Conservation (phyloP, 371 early-diverging fungal species). For the Apophysomyces sp. region DNA sequence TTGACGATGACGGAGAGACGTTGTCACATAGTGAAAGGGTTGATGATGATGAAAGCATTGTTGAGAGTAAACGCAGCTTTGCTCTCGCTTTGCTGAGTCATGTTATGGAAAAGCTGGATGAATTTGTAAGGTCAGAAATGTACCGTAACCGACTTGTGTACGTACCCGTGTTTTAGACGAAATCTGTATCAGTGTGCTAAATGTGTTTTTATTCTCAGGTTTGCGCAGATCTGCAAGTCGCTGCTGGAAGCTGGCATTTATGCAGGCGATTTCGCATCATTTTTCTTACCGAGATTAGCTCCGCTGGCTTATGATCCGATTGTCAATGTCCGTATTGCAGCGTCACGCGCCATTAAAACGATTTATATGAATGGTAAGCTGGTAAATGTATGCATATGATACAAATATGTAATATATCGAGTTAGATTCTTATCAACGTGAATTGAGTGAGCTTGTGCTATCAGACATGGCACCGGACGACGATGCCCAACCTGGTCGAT, state of each 20-base stretch:
- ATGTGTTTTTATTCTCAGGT: slow-evolving; percentile 13
- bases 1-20: slow-evolving; percentile 45
- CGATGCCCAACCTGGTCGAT: slow-evolving; percentile 19
- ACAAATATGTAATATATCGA: too few relatives aligned
- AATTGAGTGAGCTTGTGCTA: background rate
- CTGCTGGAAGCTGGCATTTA: slow-evolving; percentile 39
- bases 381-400: too few relatives aligned
- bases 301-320: slow-evolving; percentile 33
- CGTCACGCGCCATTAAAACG: slow-evolving; percentile 24
- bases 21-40: slow-evolving; percentile 35
- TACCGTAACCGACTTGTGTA: slow-evolving; percentile 47
- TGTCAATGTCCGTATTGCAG: slow-evolving; percentile 45
- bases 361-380: slow-evolving; percentile 34
- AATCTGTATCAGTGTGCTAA: background rate
- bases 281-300: slow-evolving; percentile 38
- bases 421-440: slow-evolving; percentile 17
- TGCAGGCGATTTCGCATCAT: slow-evolving; percentile 39
- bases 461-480: slow-evolving; percentile 4
- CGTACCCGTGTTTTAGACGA: background rate
- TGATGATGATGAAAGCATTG: slow-evolving; percentile 20
- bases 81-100: slow-evolving; percentile 41
- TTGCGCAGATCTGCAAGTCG: slow-evolving; percentile 39
- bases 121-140: slow-evolving; percentile 40
- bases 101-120: slow-evolving; percentile 52
- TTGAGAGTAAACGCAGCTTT: slow-evolving; percentile 35